Percentiles rank a stretch among this genome's conserved stretches.
Evolutionary conservation across 2,329 filamentous ascomycete species (phyloP).

Genomic region (Aspergillus aculeatinus): DNA sequence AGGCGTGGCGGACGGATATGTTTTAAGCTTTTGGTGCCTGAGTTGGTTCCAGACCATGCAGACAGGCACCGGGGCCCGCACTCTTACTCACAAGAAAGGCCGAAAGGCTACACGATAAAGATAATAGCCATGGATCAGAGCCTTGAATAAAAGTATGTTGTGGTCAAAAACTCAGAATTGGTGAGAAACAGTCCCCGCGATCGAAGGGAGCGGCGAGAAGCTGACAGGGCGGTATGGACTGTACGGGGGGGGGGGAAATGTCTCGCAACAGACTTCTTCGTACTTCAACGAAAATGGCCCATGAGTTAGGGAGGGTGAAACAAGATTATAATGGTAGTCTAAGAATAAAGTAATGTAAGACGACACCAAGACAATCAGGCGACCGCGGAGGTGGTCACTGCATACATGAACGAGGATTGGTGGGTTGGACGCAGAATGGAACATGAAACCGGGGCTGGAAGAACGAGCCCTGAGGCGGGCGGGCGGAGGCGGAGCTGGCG

Average conservation of each 20-base stretch:
- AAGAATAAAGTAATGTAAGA: not conserved
- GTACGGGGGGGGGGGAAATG: not conserved
- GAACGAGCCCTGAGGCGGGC: not conserved
- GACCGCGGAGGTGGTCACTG: not conserved
- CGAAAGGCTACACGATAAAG: not conserved
- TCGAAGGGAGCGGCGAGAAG: not conserved
- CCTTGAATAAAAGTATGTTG: not conserved
- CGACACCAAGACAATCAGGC: not conserved
- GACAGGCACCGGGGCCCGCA: not conserved
- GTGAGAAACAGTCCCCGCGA: not conserved
- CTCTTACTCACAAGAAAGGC: not conserved
- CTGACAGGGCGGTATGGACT: not conserved
- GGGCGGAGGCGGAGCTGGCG: conserved; percentile 17
- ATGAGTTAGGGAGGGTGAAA: not conserved
- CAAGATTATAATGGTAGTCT: not conserved
- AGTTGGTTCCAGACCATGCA: not conserved
- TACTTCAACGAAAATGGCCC: not conserved
- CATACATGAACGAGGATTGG: not conserved
- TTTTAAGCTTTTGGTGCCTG: not conserved
- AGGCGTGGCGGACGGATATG: not conserved
- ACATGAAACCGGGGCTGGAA: not conserved
- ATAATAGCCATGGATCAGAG: not conserved
- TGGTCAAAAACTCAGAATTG: too few species aligned
- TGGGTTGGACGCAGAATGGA: not conserved
- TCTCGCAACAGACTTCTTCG: not conserved